Base-by-base conservation (phyloP, 257 asterid genomes). In the Jaltomata sinuosa region DNA sequence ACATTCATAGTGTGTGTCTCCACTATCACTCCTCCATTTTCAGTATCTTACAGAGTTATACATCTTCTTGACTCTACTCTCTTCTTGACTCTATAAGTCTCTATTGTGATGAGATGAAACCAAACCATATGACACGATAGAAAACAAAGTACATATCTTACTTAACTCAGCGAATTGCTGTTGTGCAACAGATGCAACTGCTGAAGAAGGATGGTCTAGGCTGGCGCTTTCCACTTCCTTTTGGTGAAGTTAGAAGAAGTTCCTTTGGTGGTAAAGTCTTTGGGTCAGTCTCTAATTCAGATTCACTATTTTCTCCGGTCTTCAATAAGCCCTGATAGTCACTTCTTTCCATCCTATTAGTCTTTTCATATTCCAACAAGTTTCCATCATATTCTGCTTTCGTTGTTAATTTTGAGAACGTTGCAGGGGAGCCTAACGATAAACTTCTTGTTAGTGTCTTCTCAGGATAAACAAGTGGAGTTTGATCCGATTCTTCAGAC, bases 181-280 rank as follows among this genome's bases (percentile, higher is more conserved):
- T 85, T n/a, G 90, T 85, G 91, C 97, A 93, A 84, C 97, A 94
- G 4, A 94, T 86, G 91, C 94, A 94, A 49, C 93, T 89, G 29
- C 89, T 88, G 91, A 94, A 92, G 79, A 94, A 86, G 27, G 93
- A 94, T 69, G 95, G 83, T 78, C 86, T 89, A 4, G 87, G 84
- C 87, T 86, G 92, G 50, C 88, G 80, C 69, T 86, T 90, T 11
- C 85, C 87, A 49, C 84, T 87, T 12, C 65, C 85, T 83, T 87
- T 84, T 2, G 84, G 77, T 42, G 92, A 83, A 80, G 40, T 57
- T 18, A 77, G 38, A 50, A 84, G 52, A 71, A 64, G 32, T 59
- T 85, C 90, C 42, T 85, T 84, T 47, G 88, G 52, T 69, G 88
- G 54, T 11, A 88, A 29, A 81, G 22, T 69, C 18, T 80, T 83